Evolutionary conservation across 352 stramenopile genomes (phyloP), one percentile per base, ranked within the genome.

Genomic region (Aphanomyces invadans): DNA sequence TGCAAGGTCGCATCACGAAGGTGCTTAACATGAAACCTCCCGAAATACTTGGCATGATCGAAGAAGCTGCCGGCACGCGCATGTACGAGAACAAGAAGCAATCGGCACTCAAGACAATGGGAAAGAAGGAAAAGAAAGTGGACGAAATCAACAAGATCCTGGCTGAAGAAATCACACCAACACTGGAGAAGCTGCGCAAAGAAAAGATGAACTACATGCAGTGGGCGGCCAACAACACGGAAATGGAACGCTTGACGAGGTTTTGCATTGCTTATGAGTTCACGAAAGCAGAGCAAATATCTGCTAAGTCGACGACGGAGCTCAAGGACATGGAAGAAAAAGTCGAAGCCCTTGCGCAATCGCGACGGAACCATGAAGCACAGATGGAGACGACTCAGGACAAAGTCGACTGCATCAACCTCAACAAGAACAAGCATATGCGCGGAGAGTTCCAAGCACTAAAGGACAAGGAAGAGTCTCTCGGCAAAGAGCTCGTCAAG

Each of bases 41-140:
- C 5, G 97, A 99, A 81, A 99, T 99, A 74, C 81, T 99, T 17
- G 94, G 96, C 45, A 99, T 99, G 97, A 98, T 99, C 25, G 97
- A 99, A 81, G 97, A 99, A 73, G 97, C 97, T 1, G 97, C 97
- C 4, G 97, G 97, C 25, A 99, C 97, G 54, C 87, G 97, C 64
- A 99, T 99, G 97, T 99, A 99, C 81, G 97, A 99, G 77, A 98
- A 97, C 65, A 99, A 99, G 74, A 98, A 99, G 81, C 81, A 97
- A 23, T 86, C 83, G 32, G 96, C 97, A 31, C 81, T 99, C 57
- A 98, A 98, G 81, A 99, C 96, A 31, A 99, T 99, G 77, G 91
- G 97, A 28, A 99, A 99, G 77, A 99, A 99, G 77, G 95, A 99
- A 70, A 95, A 93, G 71, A 99, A 99, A 71, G 95, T 99, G 23